These are phyloP conservation scores for Calocybe cyanea DNA, from an alignment of 768 basidiomycete genomes.

Conservation along the genomic window DNA sequence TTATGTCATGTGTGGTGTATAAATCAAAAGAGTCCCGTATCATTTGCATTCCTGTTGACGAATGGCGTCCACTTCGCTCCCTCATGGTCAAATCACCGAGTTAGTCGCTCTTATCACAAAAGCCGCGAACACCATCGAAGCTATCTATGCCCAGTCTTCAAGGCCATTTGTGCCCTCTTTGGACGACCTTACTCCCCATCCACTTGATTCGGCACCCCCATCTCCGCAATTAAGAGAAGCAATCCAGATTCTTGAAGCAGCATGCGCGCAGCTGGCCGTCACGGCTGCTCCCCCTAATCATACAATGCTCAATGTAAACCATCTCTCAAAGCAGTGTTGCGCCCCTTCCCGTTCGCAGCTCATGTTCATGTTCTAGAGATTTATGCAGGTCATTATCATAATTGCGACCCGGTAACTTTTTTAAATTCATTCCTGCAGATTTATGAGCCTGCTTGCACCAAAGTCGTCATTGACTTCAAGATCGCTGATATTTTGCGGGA, in stretches of 20 bases:
- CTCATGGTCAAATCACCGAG: neutral
- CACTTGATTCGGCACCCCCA: slow-evolving; percentile 16
- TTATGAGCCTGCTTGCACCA: slow-evolving; percentile 29
- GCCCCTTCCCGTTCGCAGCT: neutral
- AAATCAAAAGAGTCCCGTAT: too few species aligned
- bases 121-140: neutral
- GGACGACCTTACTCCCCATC: slow-evolving; percentile 18
- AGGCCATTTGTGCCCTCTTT: slow-evolving; percentile 15
- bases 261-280: slow-evolving; percentile 23
- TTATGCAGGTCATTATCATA: slow-evolving; percentile 2
- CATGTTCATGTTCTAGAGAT: neutral
- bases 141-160: neutral
- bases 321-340: too few species aligned
- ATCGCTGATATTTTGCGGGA: slow-evolving; percentile 35
- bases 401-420: neutral
- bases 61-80: neutral
- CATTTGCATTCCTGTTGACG: too few species aligned
- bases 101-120: neutral
- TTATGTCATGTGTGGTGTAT: too few species aligned
- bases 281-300: slow-evolving; percentile 22
- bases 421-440: slow-evolving; percentile 11
- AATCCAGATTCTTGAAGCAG: slow-evolving; percentile 23
- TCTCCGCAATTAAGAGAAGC: slow-evolving; percentile 18
- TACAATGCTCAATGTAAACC: slow-evolving; percentile 20
- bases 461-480: slow-evolving; percentile 29